These are phyloP conservation scores for Phtheirospermum japonicum DNA, from an alignment of 257 asterid species.

Conservation along the genomic window DNA sequence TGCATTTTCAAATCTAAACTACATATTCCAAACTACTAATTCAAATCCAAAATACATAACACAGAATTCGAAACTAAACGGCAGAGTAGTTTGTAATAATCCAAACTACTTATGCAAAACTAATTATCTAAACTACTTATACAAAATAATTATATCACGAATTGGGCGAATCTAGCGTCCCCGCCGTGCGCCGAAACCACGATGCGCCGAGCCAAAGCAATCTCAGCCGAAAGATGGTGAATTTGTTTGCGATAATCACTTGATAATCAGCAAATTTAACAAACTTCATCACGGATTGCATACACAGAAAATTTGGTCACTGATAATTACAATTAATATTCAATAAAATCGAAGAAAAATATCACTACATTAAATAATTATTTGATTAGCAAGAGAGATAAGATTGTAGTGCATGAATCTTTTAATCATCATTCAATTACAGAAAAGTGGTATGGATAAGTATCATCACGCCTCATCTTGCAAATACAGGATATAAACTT, in stretches of 20 bases:
- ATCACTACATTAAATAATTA: not conserved
- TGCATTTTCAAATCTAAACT: too few relatives aligned
- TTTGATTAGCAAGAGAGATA: constrained; percentile 43
- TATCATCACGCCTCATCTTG: constrained; percentile 48
- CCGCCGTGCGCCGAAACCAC: too few relatives aligned
- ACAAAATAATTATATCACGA: too few relatives aligned
- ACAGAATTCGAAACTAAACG: too few relatives aligned
- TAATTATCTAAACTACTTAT: too few relatives aligned
- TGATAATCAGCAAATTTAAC: constrained; percentile 29
- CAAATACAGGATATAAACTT: not conserved
- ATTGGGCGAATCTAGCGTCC: too few relatives aligned
- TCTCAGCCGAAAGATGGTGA: constrained; percentile 95
- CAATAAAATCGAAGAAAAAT: not conserved
- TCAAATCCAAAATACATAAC: too few relatives aligned
- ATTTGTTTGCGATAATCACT: constrained; percentile 39
- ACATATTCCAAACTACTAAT: too few relatives aligned
- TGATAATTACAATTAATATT: too few relatives aligned
- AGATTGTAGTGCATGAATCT: constrained; percentile 84
- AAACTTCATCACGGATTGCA: constrained; percentile 48
- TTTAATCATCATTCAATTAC: constrained; percentile 55
- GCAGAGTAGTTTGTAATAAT: too few relatives aligned
- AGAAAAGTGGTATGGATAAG: constrained; percentile 50
- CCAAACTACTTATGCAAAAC: too few relatives aligned
- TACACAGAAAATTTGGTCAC: not conserved
- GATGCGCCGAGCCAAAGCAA: too few relatives aligned